A percentile compares a stretch with the other conserved stretches of the same genome.
Conservation (phyloP, 495 filamentous ascomycete species). For the Penicillium bialowiezense region DNA sequence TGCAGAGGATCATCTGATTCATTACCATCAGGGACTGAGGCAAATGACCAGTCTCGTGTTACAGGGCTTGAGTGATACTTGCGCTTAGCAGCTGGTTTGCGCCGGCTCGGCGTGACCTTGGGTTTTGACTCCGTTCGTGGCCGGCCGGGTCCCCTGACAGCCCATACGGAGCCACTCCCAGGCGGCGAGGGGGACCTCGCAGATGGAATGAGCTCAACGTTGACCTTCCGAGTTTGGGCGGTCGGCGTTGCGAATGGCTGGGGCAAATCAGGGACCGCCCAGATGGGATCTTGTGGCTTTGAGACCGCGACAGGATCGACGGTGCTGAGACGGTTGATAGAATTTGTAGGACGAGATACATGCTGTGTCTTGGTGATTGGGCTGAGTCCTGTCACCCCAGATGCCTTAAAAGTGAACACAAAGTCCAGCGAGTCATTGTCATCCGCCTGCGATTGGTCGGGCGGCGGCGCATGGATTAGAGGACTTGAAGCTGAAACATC, state of each 20-base stretch:
- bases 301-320: slow-evolving; percentile 13
- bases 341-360: not conserved
- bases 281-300: slow-evolving; percentile 19
- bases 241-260: slow-evolving; percentile 34
- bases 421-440: slow-evolving; percentile 25
- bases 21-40: slow-evolving; percentile 32
- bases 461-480: not conserved
- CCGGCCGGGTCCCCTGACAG: slow-evolving; percentile 24
- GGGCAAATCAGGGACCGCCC: slow-evolving; percentile 43
- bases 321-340: not conserved
- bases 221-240: slow-evolving; percentile 15
- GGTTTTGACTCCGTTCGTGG: slow-evolving; percentile 24
- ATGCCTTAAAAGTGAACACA: slow-evolving; percentile 13
- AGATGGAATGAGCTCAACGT: slow-evolving; percentile 10
- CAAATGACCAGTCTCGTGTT: slow-evolving; percentile 46
- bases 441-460: slow-evolving; percentile 9
- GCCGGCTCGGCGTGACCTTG: slow-evolving; percentile 19
- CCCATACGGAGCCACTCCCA: slow-evolving; percentile 39
- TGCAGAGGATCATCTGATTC: slow-evolving; percentile 50
- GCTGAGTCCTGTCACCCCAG: not conserved
- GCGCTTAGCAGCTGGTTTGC: slow-evolving; percentile 22
- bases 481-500: not conserved
- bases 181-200: slow-evolving; percentile 34
- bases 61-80: slow-evolving; percentile 36
- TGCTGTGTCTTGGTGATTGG: not conserved